Conservation (phyloP, 495 filamentous ascomycete genomes). For the Cercophora newfieldiana region DNA sequence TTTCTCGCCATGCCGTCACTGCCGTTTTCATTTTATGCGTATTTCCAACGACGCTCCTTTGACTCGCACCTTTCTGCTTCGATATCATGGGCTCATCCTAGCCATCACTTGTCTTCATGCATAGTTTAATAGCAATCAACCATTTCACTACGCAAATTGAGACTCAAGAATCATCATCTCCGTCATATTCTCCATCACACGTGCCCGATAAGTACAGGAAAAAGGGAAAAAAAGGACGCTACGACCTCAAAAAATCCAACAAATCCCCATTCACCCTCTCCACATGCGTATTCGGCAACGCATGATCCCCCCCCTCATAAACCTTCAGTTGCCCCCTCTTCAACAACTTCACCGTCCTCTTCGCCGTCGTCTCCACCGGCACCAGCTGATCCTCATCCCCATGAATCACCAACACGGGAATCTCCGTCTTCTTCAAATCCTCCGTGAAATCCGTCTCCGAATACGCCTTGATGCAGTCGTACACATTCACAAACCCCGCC, state of each 20-base stretch:
- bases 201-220: too few species aligned
- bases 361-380: slow-evolving; percentile 21
- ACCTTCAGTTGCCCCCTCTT: slow-evolving; percentile 41
- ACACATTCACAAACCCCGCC: slow-evolving; percentile 38
- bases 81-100: too few species aligned
- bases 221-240: too few species aligned
- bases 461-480: slow-evolving; percentile 42
- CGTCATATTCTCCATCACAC: too few species aligned
- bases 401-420: slow-evolving; percentile 41
- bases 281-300: neutral
- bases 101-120: too few species aligned
- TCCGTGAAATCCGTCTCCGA: slow-evolving; percentile 45
- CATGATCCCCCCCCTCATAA: slow-evolving; percentile 40
- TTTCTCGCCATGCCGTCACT: too few species aligned
- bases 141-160: too few species aligned
- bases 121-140: too few species aligned
- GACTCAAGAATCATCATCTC: too few species aligned
- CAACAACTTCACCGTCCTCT: slow-evolving; percentile 37
- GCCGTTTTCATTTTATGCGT: too few species aligned
- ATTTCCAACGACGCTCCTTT: too few species aligned
- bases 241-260: slow-evolving; percentile 1
- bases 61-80: too few species aligned
- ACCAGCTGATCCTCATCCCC: slow-evolving; percentile 41
- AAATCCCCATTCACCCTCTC: slow-evolving; percentile 11
- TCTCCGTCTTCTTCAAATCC: slow-evolving; percentile 43